Conservation (phyloP, 2,329 filamentous ascomycete species). For the Pseudocercospora eumusae region DNA sequence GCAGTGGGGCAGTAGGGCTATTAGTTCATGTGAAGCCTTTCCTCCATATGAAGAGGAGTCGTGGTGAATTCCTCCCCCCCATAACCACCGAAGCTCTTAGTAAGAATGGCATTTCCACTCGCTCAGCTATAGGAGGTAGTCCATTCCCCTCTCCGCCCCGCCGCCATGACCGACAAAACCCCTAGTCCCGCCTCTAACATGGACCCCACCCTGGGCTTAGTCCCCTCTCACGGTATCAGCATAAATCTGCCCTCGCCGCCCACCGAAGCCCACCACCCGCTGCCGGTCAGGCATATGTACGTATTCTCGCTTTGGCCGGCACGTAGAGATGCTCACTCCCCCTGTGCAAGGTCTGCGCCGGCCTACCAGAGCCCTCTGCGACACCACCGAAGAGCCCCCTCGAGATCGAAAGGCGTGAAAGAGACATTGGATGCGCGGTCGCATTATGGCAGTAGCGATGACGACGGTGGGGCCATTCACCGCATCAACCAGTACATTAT, state of each 20-base stretch:
- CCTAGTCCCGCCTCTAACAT: constrained; percentile 9
- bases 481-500: constrained; percentile 95
- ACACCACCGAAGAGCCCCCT: constrained; percentile 64
- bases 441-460: constrained; percentile 80
- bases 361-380: constrained; percentile 64
- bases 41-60: constrained; percentile 12
- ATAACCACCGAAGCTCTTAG: not conserved
- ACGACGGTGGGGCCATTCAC: constrained; percentile 78
- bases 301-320: constrained; percentile 28
- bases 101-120: constrained; percentile 12
- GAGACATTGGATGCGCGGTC: constrained; percentile 90
- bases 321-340: constrained; percentile 30
- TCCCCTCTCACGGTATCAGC: constrained; percentile 47
- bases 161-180: constrained; percentile 19
- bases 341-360: constrained; percentile 54
- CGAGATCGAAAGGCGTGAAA: constrained; percentile 65
- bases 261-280: constrained; percentile 35
- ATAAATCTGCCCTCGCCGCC: constrained; percentile 49
- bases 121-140: constrained; percentile 2
- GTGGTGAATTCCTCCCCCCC: constrained; percentile 1
- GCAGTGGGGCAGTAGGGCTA: not conserved
- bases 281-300: constrained; percentile 54
- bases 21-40: constrained; percentile 6
- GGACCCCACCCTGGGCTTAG: constrained; percentile 39
- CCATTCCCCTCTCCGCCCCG: constrained; percentile 11